Evolutionary conservation across 768 basidiomycete species (phyloP), one percentile per base, ranked within the genome.

Genomic region (Lactarius sanguifluus): DNA sequence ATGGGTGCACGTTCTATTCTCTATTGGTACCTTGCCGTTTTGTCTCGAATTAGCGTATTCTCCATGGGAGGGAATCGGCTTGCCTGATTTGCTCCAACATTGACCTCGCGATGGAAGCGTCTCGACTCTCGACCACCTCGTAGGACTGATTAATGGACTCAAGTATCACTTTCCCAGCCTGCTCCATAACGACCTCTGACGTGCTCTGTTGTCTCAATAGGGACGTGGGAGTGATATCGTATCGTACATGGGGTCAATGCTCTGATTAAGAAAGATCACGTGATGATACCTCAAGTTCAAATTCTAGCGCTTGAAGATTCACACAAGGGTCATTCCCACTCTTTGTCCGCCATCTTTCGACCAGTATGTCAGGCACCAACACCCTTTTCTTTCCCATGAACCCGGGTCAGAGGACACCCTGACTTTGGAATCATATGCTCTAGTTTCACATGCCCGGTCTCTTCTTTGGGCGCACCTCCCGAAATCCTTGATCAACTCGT

Each of bases 281-380:
- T 67, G 66, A 59, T 67, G 30, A n/a, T 20, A 3, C 5, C 34
- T 36, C 34, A 34, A 34, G 34, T 34, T 40, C 5, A 25, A 32
- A 18, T 55, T 55, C 58, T 23, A 59, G 50, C 47, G 58, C 64
- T 20, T 23, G 32, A 64, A 1, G 32, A 36, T 32, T 55, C 59
- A 56, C 64, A 64, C 57, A 20, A 58, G 20, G 52, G 12, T 54
- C 59, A 60, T 65, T 65, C 64, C 64, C 64, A 41, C 54, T 56
- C 54, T 65, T 56, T 23, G 41, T 34, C 59, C 64, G 23, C 64
- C 32, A 59, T 65, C 58, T 60, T 54, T 57, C 5, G 50, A 55
- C 15, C 47, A 52, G 25, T 41, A 57, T 57, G 65, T 61, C 61
- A 66, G 65, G 65, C 23, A 59, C 65, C 61, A 66, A 62, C 61